phyloP scores from a whole-genome alignment of 2,329 filamentous ascomycete genomes.

The Diaporthe citri region DNA sequence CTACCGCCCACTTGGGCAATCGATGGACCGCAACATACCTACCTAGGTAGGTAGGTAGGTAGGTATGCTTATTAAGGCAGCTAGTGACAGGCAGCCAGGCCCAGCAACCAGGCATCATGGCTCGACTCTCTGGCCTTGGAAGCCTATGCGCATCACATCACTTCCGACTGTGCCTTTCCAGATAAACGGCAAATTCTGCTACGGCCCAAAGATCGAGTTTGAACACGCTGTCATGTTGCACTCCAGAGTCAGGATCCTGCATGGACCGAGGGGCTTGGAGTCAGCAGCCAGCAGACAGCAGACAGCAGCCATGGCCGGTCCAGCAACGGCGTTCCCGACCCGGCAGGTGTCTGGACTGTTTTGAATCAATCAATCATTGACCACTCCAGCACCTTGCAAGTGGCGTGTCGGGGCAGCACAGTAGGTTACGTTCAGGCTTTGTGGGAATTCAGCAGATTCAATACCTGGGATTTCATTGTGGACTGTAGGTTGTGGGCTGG shows the following conservation, averaged over 20 bases:
- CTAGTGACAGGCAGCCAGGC: neutral
- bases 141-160: constrained; percentile 7
- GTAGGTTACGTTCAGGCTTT: neutral
- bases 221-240: neutral
- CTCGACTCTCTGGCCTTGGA: constrained; percentile 8
- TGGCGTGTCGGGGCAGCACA: neutral
- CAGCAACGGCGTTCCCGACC: neutral
- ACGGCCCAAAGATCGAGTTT: neutral
- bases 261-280: neutral
- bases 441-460: neutral
- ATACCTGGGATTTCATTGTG: neutral
- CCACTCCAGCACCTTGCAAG: neutral
- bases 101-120: constrained; percentile 11
- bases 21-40: neutral
- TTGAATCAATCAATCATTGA: neutral
- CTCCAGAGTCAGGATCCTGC: neutral
- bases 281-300: neutral
- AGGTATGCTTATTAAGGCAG: neutral
- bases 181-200: no score
- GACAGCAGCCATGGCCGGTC: neutral
- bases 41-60: no score
- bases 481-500: neutral
- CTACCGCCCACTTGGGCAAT: neutral
- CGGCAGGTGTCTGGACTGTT: neutral
- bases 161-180: no score